These are phyloP conservation scores for Neocallimastix lanati DNA, from an alignment of 192 early-diverging fungal species.

Conservation along the genomic window DNA sequence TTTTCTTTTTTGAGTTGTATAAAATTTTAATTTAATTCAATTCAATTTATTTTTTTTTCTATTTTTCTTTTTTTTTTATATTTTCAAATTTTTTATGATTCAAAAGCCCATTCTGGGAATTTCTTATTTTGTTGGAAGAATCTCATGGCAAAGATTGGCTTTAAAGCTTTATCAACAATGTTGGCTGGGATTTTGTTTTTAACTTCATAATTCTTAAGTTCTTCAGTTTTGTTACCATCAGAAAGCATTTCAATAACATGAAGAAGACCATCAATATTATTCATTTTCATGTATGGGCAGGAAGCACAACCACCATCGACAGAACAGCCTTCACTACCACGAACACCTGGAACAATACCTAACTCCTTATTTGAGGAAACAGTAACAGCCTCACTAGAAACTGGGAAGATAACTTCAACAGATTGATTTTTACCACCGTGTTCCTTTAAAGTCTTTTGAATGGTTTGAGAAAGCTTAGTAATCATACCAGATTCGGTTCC, in stretches of 20 bases:
- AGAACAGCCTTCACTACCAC: not conserved
- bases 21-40: too few relatives aligned
- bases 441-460: not conserved
- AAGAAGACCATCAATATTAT: not conserved
- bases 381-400: not conserved
- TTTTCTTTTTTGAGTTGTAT: too few relatives aligned
- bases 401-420: not conserved
- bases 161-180: not conserved
- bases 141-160: not conserved
- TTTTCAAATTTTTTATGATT: not conserved
- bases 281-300: not conserved
- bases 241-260: not conserved
- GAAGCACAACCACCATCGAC: not conserved
- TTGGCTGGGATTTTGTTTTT: not conserved
- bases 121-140: not conserved
- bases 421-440: not conserved
- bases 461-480: not conserved
- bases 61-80: too few relatives aligned
- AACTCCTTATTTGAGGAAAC: not conserved
- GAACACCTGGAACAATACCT: not conserved
- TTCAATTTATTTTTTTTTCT: too few relatives aligned
- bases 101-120: not conserved
- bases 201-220: not conserved
- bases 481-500: not conserved
- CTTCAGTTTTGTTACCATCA: not conserved